Percentiles rank a stretch among this genome's conserved stretches.
These are phyloP conservation scores for Diaporthe citriasiana DNA, from an alignment of 2,329 filamentous ascomycete genomes.

Conservation along the genomic window DNA sequence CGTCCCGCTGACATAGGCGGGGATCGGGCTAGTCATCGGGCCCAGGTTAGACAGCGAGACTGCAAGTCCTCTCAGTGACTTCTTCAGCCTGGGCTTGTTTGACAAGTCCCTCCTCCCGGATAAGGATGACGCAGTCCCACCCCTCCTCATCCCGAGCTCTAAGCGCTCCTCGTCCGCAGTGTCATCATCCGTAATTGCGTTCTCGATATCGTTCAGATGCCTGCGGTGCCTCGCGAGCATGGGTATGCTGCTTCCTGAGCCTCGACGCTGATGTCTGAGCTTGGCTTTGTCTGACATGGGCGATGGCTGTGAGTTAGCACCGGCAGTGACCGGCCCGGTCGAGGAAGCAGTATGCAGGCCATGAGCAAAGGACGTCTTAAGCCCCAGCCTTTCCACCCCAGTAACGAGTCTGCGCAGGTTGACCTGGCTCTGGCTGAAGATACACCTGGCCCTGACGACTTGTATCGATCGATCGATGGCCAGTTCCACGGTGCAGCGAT, in stretches of 20 bases:
- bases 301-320: slow-evolving; percentile 26
- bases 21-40: slow-evolving; percentile 41
- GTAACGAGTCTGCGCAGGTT: slow-evolving; percentile 66
- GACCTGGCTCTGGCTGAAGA: slow-evolving; percentile 76
- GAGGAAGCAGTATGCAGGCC: slow-evolving; percentile 44
- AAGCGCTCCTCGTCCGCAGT: slow-evolving; percentile 48
- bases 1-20: slow-evolving; percentile 6
- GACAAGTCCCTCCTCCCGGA: slow-evolving; percentile 12
- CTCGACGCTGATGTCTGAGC: slow-evolving; percentile 56
- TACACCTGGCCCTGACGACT: slow-evolving; percentile 74
- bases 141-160: slow-evolving; percentile 45
- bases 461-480: slow-evolving; percentile 84
- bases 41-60: slow-evolving; percentile 40
- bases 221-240: slow-evolving; percentile 54
- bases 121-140: slow-evolving; percentile 9
- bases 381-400: slow-evolving; percentile 50
- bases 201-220: slow-evolving; percentile 54
- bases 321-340: slow-evolving; percentile 35
- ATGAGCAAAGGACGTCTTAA: slow-evolving; percentile 31
- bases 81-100: slow-evolving; percentile 46
- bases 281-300: slow-evolving; percentile 23
- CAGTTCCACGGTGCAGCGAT: slow-evolving; percentile 90
- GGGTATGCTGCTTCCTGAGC: slow-evolving; percentile 65
- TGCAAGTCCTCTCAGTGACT: slow-evolving; percentile 45
- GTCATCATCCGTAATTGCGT: slow-evolving; percentile 54